phyloP scores from a whole-genome alignment of 257 asterid genomes.

The Solanum bulbocastanum region DNA sequence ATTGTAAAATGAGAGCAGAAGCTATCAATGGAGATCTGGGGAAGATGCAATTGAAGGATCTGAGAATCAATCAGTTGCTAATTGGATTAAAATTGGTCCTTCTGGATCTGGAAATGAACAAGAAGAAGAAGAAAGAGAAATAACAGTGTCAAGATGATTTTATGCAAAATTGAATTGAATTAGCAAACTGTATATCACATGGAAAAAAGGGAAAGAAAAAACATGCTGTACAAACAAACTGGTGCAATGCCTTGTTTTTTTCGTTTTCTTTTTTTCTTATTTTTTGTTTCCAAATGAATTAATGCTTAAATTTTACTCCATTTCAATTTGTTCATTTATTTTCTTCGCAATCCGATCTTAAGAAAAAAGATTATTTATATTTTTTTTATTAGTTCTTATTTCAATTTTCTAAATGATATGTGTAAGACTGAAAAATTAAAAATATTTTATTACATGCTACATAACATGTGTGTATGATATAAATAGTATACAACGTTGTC shows the following conservation, averaged over 20 bases:
- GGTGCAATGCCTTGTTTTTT: background rate
- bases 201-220: background rate
- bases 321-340: background rate
- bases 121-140: background rate
- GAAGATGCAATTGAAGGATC: background rate
- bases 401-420: background rate
- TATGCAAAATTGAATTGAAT: background rate
- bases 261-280: background rate
- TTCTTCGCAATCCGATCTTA: background rate
- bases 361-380: too few species aligned
- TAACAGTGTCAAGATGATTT: background rate
- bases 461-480: too few species aligned
- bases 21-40: background rate
- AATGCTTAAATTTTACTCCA: background rate
- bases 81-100: background rate
- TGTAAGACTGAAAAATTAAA: background rate
- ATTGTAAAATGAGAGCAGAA: background rate
- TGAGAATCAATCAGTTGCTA: background rate
- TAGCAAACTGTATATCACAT: background rate
- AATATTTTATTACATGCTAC: background rate
- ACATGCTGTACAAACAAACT: background rate
- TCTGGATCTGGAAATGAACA: background rate
- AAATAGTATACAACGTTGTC: too few species aligned
- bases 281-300: background rate
- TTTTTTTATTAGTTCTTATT: too few species aligned